Base-by-base conservation (phyloP, 2,329 filamentous ascomycete species). In the Drechslerella coelobrocha region DNA sequence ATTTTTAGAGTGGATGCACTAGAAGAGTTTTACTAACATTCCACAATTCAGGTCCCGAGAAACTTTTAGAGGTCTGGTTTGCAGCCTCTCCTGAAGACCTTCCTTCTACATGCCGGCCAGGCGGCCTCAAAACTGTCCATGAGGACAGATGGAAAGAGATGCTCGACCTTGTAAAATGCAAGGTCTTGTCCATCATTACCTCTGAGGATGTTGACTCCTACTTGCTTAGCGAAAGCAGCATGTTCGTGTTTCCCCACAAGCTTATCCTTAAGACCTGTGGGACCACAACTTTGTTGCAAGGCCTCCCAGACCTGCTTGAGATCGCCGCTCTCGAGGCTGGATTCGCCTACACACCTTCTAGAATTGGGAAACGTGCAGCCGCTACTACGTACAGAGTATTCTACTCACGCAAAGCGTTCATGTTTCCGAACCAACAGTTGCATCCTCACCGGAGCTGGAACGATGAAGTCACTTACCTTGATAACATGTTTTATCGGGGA, bases 211-310 rank as follows among this genome's bases (percentile, higher is more conserved):
- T 97, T 76, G 94, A 99, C 78, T 93, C 94, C 74, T 99, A 99
- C 78, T 86, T 99, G 5, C 84, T 99, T 61, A 99, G 94, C 73
- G 94, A 99, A 82, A 97, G 94, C 41, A 97, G 94, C 89, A 96
- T 99, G 92, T 99, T 99, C 79, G 91, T 99, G 76, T 99, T 96
- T 80, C 92, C 92, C n/a, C 94, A 99, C 85, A 99, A 99, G 84
- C 85, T 99, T 73, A 96, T 99, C 72, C 83, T 99, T 75, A 99
- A 99, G 86, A 99, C 94, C 6, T 99, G 94, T 77, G 94, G 94
- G 71, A 99, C 94, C 23, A 99, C 94, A 12, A 99, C 94, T 1
- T 83, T 99, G 57, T 85, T 99, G 5, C 88, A 90, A 51, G 94
- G 94, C 19, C 84, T 99, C 48, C 91, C 91, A 75, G 91, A 91